Conservation (phyloP, 768 basidiomycete species). For the Strobilomyces echinocephalus region DNA sequence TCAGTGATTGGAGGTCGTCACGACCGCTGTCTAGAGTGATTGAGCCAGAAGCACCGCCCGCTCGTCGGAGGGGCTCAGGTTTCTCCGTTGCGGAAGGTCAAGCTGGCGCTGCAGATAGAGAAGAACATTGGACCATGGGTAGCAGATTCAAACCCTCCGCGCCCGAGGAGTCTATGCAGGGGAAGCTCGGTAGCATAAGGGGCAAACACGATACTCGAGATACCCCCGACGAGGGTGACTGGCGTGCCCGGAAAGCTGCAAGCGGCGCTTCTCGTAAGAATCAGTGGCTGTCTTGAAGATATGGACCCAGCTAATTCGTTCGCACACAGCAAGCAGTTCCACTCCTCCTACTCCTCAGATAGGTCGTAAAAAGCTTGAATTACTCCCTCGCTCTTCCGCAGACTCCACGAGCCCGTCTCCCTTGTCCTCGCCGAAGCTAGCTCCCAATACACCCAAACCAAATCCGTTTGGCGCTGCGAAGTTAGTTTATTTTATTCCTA, state of each 20-base stretch:
- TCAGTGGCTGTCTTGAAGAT: constrained; percentile 20
- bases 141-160: constrained; percentile 63
- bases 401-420: constrained; percentile 69
- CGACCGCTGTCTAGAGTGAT: constrained; percentile 35
- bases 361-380: constrained; percentile 74
- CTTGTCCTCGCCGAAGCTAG: constrained; percentile 73
- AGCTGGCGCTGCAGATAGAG: constrained; percentile 60
- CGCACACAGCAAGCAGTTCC: constrained; percentile 53
- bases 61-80: constrained; percentile 55
- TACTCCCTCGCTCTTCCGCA: constrained; percentile 72
- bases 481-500: constrained; percentile 37
- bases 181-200: constrained; percentile 43
- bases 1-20: constrained; percentile 69
- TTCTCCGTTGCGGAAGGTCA: constrained; percentile 44
- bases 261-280: constrained; percentile 62
- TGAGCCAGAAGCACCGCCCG: constrained; percentile 45
- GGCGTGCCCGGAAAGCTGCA: constrained; percentile 53
- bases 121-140: constrained; percentile 75
- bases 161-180: constrained; percentile 35
- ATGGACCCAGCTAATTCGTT: constrained; percentile 8
- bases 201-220: constrained; percentile 52
- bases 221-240: constrained; percentile 59
- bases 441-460: constrained; percentile 44
- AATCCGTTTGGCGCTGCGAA: constrained; percentile 88
- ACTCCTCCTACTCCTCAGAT: constrained; percentile 81